Conservation (phyloP, 306 rosid species). For the Quercus glauca region DNA sequence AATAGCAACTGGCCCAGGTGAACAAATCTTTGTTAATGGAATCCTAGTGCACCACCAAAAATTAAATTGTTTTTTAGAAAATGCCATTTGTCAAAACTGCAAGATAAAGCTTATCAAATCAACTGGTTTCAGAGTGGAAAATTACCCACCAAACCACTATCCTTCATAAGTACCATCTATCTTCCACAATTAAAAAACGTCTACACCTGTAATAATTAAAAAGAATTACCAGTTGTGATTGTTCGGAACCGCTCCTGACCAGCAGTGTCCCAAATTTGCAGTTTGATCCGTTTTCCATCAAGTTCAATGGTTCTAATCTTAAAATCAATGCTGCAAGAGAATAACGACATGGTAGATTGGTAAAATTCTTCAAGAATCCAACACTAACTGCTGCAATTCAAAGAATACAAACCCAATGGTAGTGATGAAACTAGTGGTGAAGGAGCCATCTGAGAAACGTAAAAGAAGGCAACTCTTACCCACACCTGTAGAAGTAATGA, state of each 20-base stretch:
- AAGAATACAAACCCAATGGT: slow-evolving; percentile 76
- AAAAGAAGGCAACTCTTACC: slow-evolving; percentile 99
- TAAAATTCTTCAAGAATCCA: slow-evolving; percentile 8
- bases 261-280: slow-evolving; percentile 99
- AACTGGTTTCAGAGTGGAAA: neutral
- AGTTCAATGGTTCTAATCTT: slow-evolving; percentile 91
- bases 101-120: neutral
- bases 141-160: neutral
- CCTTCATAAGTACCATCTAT: neutral
- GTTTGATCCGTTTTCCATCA: slow-evolving; percentile 89
- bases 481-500: slow-evolving; percentile 63
- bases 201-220: slow-evolving; percentile 3
- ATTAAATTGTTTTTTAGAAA: neutral
- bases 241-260: slow-evolving; percentile 98
- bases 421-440: slow-evolving; percentile 91
- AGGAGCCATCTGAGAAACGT: slow-evolving; percentile 95
- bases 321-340: slow-evolving; percentile 78
- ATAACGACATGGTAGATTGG: slow-evolving; percentile 21
- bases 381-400: neutral
- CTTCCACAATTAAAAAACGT: neutral
- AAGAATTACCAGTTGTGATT: slow-evolving; percentile 74
- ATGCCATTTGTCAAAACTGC: no score
- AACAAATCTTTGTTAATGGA: neutral
- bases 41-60: neutral
- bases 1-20: neutral